These are phyloP conservation scores for Nothophytophthora sp. DNA, from an alignment of 352 stramenopile genomes.

Conservation along the genomic window DNA sequence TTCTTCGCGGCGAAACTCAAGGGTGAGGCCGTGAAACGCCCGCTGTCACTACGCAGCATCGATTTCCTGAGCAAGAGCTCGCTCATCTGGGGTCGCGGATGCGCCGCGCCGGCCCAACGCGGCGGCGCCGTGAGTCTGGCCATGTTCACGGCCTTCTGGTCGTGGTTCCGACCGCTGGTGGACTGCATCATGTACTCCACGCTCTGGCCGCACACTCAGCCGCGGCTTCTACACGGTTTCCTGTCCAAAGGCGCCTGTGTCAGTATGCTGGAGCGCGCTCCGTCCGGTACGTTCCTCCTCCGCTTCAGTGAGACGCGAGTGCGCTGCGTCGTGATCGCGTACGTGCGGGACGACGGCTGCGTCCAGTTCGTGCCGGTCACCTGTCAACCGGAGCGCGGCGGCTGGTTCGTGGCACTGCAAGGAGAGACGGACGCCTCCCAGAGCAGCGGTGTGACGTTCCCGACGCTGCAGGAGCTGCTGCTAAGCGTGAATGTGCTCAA, in stretches of 20 bases:
- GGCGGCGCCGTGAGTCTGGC: slow-evolving; percentile 50
- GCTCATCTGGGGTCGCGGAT: slow-evolving; percentile 56
- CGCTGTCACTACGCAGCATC: slow-evolving; percentile 71
- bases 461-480: slow-evolving; percentile 69
- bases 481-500: slow-evolving; percentile 79
- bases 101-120: slow-evolving; percentile 34
- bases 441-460: slow-evolving; percentile 51
- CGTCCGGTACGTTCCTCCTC: slow-evolving; percentile 75
- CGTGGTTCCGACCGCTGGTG: slow-evolving; percentile 69
- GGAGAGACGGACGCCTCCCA: slow-evolving; percentile 20
- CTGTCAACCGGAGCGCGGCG: slow-evolving; percentile 35
- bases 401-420: slow-evolving; percentile 71
- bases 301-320: slow-evolving; percentile 77
- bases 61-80: slow-evolving; percentile 78
- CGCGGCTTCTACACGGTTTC: slow-evolving; percentile 80
- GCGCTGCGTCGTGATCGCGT: slow-evolving; percentile 72
- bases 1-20: slow-evolving; percentile 82
- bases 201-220: slow-evolving; percentile 73
- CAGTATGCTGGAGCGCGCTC: slow-evolving; percentile 69
- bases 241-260: slow-evolving; percentile 80
- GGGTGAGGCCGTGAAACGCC: slow-evolving; percentile 59
- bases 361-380: slow-evolving; percentile 81
- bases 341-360: slow-evolving; percentile 55
- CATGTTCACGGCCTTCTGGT: slow-evolving; percentile 79
- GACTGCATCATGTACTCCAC: slow-evolving; percentile 61